These are phyloP conservation scores for Termitomyces sp. DNA, from an alignment of 768 basidiomycete genomes.

Conservation along the genomic window DNA sequence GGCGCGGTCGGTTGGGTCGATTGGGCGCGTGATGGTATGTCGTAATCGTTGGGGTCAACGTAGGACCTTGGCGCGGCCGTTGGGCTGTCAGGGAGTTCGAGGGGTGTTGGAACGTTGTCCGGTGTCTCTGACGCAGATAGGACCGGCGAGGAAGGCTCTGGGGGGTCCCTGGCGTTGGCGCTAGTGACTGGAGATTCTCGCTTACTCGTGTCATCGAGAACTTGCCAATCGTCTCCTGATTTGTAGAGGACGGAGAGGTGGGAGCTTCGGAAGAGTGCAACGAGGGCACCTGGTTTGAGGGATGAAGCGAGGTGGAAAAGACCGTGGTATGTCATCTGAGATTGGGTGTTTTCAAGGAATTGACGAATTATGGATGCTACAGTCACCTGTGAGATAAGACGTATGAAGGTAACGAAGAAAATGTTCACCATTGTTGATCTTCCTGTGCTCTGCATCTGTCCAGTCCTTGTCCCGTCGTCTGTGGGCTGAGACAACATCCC, in stretches of 20 bases:
- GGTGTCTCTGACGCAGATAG: slow-evolving; percentile 3
- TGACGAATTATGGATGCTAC: slow-evolving; percentile 62
- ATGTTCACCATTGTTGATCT: slow-evolving; percentile 65
- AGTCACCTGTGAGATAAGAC: not conserved
- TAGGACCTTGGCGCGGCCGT: slow-evolving; percentile 9
- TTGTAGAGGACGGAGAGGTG: slow-evolving; percentile 88
- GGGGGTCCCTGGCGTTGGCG: not conserved
- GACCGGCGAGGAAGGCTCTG: slow-evolving; percentile 3
- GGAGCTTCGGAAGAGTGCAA: slow-evolving; percentile 88
- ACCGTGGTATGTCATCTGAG: slow-evolving; percentile 86
- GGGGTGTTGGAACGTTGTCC: slow-evolving; percentile 5
- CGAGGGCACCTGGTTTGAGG: slow-evolving; percentile 47
- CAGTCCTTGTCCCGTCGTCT: slow-evolving; percentile 23
- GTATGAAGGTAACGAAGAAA: not conserved
- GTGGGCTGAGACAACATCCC: slow-evolving; percentile 12
- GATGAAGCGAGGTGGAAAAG: slow-evolving; percentile 73
- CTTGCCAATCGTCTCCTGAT: slow-evolving; percentile 17
- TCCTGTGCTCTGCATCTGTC: slow-evolving; percentile 51
- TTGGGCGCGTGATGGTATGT: not conserved
- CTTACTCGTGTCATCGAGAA: slow-evolving; percentile 3
- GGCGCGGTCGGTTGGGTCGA: not conserved
- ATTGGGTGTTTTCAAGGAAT: slow-evolving; percentile 67
- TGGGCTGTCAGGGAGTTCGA: slow-evolving; percentile 2
- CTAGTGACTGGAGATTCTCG: not conserved
- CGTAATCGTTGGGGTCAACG: slow-evolving; percentile 3